A percentile compares a stretch with the other conserved stretches of the same genome.
Evolutionary conservation across 1,284 basidiomycete genomes (phyloP).

Genomic region (Trichosporon inkin): DNA sequence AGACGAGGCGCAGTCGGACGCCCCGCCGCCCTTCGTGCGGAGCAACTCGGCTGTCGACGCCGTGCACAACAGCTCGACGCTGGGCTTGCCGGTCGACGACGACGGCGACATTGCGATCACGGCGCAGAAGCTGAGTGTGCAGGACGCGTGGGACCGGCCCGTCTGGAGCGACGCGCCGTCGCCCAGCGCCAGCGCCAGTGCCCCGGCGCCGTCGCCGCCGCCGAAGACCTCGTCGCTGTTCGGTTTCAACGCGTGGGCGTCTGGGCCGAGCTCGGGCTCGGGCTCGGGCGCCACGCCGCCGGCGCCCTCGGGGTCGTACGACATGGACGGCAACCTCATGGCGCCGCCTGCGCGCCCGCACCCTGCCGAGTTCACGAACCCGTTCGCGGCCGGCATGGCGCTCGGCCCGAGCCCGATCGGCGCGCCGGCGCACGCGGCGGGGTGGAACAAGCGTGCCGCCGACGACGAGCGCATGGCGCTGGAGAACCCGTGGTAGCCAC

Average conservation of each 20-base stretch:
- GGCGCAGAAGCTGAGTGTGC: constrained; percentile 19
- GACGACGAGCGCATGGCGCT: constrained; percentile 28
- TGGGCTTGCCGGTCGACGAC: constrained; percentile 26
- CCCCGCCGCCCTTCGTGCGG: constrained; percentile 10
- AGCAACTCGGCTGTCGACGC: constrained; percentile 9
- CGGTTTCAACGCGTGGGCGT: constrained; percentile 40
- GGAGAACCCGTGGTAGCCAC: constrained; percentile 34
- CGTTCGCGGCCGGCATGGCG: constrained; percentile 9
- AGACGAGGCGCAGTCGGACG: neutral
- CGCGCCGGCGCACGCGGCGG: constrained; percentile 2
- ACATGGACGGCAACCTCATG: constrained; percentile 16
- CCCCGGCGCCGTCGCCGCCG: neutral
- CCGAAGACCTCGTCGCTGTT: constrained; percentile 23
- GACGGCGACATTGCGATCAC: constrained; percentile 33
- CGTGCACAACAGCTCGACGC: neutral
- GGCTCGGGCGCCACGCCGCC: constrained; percentile 13
- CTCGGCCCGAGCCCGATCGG: neutral
- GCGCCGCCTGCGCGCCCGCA: constrained; percentile 47
- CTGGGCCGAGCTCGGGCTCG: constrained; percentile 8
- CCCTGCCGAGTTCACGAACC: constrained; percentile 34
- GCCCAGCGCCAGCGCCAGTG: neutral
- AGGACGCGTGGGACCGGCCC: constrained; percentile 31
- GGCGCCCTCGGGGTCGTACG: constrained; percentile 13
- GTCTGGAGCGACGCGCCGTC: constrained; percentile 6
- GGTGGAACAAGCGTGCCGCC: constrained; percentile 8